Evolutionary conservation across 768 basidiomycete genomes (phyloP).

Genomic region (Leccinum fibrillosum): DNA sequence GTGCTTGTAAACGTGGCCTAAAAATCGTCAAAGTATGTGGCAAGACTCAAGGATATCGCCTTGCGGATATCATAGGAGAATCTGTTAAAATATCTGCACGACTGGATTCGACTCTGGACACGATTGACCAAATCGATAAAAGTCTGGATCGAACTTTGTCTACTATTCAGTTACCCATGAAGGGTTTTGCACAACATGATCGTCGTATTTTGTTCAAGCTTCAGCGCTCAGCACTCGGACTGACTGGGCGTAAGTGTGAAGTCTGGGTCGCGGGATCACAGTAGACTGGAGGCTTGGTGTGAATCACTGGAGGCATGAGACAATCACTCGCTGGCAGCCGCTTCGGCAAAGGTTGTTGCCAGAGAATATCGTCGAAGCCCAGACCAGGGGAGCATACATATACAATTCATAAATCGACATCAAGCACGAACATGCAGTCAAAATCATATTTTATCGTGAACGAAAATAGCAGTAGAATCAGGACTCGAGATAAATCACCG

Average conservation of each 20-base stretch:
- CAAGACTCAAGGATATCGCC: neutral
- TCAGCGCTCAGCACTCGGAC: too few relatives aligned
- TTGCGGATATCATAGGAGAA: too few relatives aligned
- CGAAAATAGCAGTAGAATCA: neutral
- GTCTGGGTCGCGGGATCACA: too few relatives aligned
- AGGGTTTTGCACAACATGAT: neutral
- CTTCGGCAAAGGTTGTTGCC: neutral
- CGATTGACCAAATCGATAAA: neutral
- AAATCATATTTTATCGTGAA: neutral
- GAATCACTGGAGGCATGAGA: too few relatives aligned
- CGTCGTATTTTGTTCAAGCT: neutral
- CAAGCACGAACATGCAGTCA: constrained; percentile 1
- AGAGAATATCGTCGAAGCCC: neutral
- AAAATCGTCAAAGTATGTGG: neutral
- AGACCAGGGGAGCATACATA: neutral
- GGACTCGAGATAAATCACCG: neutral
- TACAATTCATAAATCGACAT: constrained; percentile 4
- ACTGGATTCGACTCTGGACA: neutral
- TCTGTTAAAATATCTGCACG: neutral
- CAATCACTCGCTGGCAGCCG: neutral
- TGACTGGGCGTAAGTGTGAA: too few relatives aligned
- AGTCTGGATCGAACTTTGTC: neutral
- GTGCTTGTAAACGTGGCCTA: constrained; percentile 1
- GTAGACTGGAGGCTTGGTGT: neutral
- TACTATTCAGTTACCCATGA: neutral